These are phyloP conservation scores for Metschnikowia bowlesiae DNA, from an alignment of 805 yeast species.

Conservation along the genomic window DNA sequence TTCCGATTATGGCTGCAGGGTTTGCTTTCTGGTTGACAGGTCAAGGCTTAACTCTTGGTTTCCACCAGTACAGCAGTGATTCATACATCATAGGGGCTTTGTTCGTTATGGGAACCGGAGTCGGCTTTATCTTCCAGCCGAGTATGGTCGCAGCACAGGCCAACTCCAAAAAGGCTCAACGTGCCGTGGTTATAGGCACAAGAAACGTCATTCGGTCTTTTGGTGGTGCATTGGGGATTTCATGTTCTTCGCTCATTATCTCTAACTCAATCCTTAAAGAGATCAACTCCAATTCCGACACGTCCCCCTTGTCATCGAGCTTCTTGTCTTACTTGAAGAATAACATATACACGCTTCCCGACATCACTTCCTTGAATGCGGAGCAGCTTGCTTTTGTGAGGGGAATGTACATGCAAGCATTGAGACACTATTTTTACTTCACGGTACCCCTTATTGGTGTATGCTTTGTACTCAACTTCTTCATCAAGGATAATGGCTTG, in stretches of 20 bases:
- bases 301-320: slow-evolving; percentile 1
- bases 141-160: slow-evolving; percentile 54
- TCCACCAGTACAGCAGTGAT: slow-evolving; percentile 25
- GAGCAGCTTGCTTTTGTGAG: slow-evolving; percentile 19
- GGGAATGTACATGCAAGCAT: slow-evolving; percentile 25
- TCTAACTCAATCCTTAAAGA: slow-evolving; percentile 30
- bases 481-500: slow-evolving; percentile 39
- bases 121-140: slow-evolving; percentile 52
- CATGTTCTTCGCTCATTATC: slow-evolving; percentile 39
- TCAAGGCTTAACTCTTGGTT: slow-evolving; percentile 33
- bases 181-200: slow-evolving; percentile 56
- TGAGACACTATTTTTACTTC: slow-evolving; percentile 30
- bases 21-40: slow-evolving; percentile 41
- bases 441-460: slow-evolving; percentile 31
- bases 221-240: slow-evolving; percentile 61
- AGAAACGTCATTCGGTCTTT: slow-evolving; percentile 54
- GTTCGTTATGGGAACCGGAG: slow-evolving; percentile 37
- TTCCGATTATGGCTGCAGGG: slow-evolving; percentile 38
- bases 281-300: slow-evolving; percentile 10
- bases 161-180: slow-evolving; percentile 44
- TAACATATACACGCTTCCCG: slow-evolving; percentile 28
- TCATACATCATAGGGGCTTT: slow-evolving; percentile 35
- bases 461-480: slow-evolving; percentile 29
- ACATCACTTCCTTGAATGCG: slow-evolving; percentile 18
- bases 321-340: slow-evolving; percentile 22